Evolutionary conservation across 495 filamentous ascomycete species (phyloP), one percentile per base, ranked within the genome.

Genomic region (Aspergillus coremiiformis): DNA sequence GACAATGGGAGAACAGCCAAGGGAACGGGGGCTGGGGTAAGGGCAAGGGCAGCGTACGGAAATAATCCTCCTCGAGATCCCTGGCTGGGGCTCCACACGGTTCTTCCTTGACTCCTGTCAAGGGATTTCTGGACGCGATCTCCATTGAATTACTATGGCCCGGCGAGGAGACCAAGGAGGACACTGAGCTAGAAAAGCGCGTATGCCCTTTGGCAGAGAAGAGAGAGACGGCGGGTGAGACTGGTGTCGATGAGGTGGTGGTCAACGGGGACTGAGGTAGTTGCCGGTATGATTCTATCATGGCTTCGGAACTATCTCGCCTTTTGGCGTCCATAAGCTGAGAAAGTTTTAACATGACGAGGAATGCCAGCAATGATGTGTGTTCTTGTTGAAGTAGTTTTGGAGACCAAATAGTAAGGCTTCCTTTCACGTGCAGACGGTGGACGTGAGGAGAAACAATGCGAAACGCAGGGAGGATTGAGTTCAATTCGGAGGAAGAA

Each of bases 61-160:
- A 75, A 55, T 75, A 74, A 49, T 70, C 66, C 50, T 72, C 69
- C 51, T 75, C 72, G 19, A 74, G 55, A 57, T 65, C 64, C 51
- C 65, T 67, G 15, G 73, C 70, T 39, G 72, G 72, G 23, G 64
- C 64, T 26, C 68, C 66, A 47, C 57, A 65, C 3, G 71, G 63
- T 53, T 81, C 78, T 61, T 81, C 78, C 59, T 76, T 73, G 3
- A 81, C 78, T 26, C 75, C 76, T 9, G 74, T 71, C 61, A 81
- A 64, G 32, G 71, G 70, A 58, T 67, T 68, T 39, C 72, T 70
- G 39, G 68, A 72, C 12, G 71, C 63, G 35, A 68, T 69, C 17
- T 80, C 79, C 50, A 78, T 74, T 1, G 74, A 74, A 42, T 78
- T 80, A 22, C 73, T 70, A 52, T 75, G 59, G 11, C 71, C 68